phyloP scores from a whole-genome alignment of 2,329 filamentous ascomycete species.

The Colletotrichum endophyticum region DNA sequence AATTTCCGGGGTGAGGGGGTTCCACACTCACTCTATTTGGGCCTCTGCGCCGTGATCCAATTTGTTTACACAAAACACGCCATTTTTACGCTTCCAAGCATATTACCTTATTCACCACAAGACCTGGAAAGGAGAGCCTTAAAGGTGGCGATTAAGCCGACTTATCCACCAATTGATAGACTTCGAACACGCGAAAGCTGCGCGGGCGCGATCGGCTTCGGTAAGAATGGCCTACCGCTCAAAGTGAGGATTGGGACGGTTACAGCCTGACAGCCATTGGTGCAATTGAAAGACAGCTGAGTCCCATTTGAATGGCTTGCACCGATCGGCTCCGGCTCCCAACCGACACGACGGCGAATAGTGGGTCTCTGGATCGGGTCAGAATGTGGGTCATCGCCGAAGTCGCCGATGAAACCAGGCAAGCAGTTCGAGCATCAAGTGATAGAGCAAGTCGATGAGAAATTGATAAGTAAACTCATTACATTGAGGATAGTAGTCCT shows the following conservation, averaged over 20 bases:
- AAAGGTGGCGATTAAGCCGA: background rate
- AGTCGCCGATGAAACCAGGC: background rate
- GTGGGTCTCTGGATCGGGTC: background rate
- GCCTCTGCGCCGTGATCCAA: background rate
- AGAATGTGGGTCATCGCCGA: background rate
- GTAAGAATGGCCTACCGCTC: background rate
- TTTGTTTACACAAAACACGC: slow-evolving; percentile 7
- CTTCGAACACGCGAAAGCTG: background rate
- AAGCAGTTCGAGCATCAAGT: background rate
- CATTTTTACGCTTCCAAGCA: slow-evolving; percentile 5
- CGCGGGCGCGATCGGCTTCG: background rate
- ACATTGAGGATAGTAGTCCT: background rate
- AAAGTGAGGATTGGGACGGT: background rate
- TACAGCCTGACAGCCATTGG: background rate
- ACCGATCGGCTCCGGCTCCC: background rate
- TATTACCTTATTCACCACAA: background rate
- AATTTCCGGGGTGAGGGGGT: background rate
- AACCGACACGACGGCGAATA: background rate
- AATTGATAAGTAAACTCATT: background rate
- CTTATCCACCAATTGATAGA: background rate
- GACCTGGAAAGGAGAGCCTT: background rate
- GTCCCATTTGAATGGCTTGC: background rate
- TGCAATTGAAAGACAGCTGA: background rate
- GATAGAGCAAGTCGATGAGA: background rate
- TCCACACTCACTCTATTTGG: background rate